Conservation (phyloP, 768 basidiomycete species). For the Hemileccinum impolitum region DNA sequence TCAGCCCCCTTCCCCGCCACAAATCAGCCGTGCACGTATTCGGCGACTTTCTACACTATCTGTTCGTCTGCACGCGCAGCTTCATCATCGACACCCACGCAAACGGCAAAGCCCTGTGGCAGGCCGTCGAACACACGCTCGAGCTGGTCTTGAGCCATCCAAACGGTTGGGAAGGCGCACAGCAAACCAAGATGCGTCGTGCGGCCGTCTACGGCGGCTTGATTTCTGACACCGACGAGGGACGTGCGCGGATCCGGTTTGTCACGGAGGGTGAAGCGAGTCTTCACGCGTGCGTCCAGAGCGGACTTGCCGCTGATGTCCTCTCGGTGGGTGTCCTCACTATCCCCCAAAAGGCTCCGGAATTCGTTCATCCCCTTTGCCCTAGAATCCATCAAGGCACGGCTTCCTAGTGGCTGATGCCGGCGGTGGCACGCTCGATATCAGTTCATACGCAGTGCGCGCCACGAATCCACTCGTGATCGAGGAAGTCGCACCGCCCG, state of each 20-base stretch:
- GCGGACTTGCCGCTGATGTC: constrained; percentile 73
- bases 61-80: constrained; percentile 67
- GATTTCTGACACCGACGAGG: constrained; percentile 71
- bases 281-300: constrained; percentile 76
- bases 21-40: constrained; percentile 74
- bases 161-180: constrained; percentile 78
- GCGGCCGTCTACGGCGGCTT: constrained; percentile 69
- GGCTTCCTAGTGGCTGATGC: constrained; percentile 81
- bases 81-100: constrained; percentile 84
- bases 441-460: constrained; percentile 75
- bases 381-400: constrained; percentile 66
- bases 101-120: constrained; percentile 67
- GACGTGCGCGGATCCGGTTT: constrained; percentile 69
- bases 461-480: constrained; percentile 69
- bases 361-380: constrained; percentile 5
- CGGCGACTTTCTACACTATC: constrained; percentile 74
- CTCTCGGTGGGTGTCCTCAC: constrained; percentile 50
- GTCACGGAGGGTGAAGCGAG: constrained; percentile 85
- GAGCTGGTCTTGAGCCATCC: constrained; percentile 78
- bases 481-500: constrained; percentile 80
- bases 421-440: constrained; percentile 78
- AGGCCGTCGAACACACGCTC: constrained; percentile 62
- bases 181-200: constrained; percentile 74
- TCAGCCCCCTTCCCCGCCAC: constrained; percentile 60
- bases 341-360: background rate